These are phyloP conservation scores for Hortaea werneckii DNA, from an alignment of 2,329 filamentous ascomycete species.

Conservation along the genomic window DNA sequence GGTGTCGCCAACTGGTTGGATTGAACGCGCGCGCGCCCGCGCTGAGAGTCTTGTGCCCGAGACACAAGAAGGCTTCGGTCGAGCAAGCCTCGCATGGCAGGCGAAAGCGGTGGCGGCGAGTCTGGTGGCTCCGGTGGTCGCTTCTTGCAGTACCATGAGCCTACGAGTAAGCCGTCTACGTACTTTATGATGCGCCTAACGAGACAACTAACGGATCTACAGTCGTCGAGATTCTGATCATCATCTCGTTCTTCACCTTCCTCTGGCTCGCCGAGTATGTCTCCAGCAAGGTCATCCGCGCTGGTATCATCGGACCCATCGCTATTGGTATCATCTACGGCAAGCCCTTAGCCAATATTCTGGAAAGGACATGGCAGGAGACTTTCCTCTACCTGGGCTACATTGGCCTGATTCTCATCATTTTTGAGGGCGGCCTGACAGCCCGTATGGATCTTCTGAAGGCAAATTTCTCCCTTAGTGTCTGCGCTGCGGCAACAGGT, in stretches of 20 bases:
- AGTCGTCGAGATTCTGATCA: constrained; percentile 36
- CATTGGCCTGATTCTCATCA: constrained; percentile 59
- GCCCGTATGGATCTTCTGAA: constrained; percentile 46
- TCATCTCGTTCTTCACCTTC: constrained; percentile 52
- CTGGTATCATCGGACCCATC: constrained; percentile 60
- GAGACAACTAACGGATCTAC: neutral
- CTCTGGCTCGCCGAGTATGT: constrained; percentile 41
- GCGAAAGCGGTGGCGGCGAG: neutral
- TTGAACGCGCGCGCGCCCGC: too few species aligned
- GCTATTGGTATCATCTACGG: constrained; percentile 62
- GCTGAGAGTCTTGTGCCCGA: too few species aligned
- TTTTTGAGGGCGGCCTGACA: constrained; percentile 60
- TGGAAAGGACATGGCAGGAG: constrained; percentile 43
- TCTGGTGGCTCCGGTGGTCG: neutral
- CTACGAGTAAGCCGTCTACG: neutral
- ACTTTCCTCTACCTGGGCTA: constrained; percentile 59
- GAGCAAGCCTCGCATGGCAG: neutral
- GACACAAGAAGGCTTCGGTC: too few species aligned
- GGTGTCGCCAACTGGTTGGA: too few species aligned
- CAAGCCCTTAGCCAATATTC: constrained; percentile 52
- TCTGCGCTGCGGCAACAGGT: constrained; percentile 49
- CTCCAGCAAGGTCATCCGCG: constrained; percentile 39
- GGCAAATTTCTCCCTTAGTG: constrained; percentile 51
- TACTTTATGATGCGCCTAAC: too few species aligned
- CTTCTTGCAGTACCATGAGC: constrained; percentile 1